Base-by-base conservation (phyloP, 192 early-diverging fungal species). In the Coemansia sp. region DNA sequence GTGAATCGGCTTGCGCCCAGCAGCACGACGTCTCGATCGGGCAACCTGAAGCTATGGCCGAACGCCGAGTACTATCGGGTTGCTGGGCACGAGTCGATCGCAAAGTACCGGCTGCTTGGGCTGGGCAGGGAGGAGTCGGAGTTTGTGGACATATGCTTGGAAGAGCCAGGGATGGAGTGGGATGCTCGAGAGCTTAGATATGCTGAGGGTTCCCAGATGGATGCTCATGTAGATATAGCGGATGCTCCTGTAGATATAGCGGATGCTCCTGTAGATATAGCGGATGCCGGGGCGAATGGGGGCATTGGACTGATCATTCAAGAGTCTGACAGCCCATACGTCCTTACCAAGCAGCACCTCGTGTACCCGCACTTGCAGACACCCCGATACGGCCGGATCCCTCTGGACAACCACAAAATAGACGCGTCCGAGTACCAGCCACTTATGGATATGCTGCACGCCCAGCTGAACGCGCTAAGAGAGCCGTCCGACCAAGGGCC, bases 161-260 rank as follows among this genome's bases (percentile, higher is more conserved):
- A 76, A 51, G 72, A 76, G 39, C 72, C 72, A 0, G 62, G 66
- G 0, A 39, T 36, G 6, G 71, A 60, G 57, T 56, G 56, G 53
- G 71, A 67, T 40, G 36, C 58, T n/a, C 40, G 3, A 14, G 39
- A 66, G 60, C 40, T 74, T 0, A 48, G 39, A n/a, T 17, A 5
- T 10, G 56, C 15, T 14, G 37, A 15, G 14, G 34, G 6, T 10
- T 37, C 8, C 14, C 48, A 4, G 51, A 53, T n/a, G 11, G 39
- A 45, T 11, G 43, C 8, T 26, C 23, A 26, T 20, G 36, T 41
- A 3, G 58, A 44, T 10, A 68, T 75, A 12, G 11, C 72, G 0
- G 66, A 75, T 18, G 26, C 61, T 26, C 23, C 1, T 20, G 36
- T 41, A 3, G 58, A 44, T 10, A 68, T 75, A 12, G 11, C 72